Evolutionary conservation across 2,329 filamentous ascomycete genomes (phyloP).

Genomic region (Monosporascus ibericus): DNA sequence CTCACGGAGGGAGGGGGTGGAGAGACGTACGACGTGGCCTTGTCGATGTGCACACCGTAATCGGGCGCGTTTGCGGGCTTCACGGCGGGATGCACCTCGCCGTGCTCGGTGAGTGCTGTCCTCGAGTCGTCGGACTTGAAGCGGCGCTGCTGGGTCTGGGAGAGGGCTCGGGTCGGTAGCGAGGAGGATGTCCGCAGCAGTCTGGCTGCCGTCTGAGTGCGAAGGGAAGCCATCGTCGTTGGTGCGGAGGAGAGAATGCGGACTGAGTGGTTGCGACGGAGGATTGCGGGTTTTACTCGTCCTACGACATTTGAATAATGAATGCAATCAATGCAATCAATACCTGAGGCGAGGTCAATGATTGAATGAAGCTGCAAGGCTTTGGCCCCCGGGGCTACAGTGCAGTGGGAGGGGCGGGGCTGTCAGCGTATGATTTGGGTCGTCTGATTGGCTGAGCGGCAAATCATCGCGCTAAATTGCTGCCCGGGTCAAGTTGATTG

Average conservation of each 20-base stretch:
- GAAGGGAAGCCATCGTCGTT: conserved; percentile 60
- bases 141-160: conserved; percentile 37
- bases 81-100: conserved; percentile 28
- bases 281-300: background rate
- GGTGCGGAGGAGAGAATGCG: background rate
- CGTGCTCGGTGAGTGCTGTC: conserved; percentile 35
- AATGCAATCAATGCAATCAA: too few species aligned
- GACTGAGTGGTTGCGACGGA: background rate
- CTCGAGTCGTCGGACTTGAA: conserved; percentile 34
- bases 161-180: conserved; percentile 29
- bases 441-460: conserved; percentile 37
- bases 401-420: background rate
- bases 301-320: too few species aligned
- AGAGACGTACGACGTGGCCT: conserved; percentile 74
- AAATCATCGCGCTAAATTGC: conserved; percentile 36
- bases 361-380: too few species aligned
- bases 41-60: conserved; percentile 75
- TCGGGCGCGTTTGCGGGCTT: conserved; percentile 63
- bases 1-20: background rate
- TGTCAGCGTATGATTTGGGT: conserved; percentile 2
- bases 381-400: too few species aligned
- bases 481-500: conserved; percentile 13
- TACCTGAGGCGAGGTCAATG: too few species aligned
- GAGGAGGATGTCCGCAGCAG: conserved; percentile 43
- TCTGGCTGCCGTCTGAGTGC: conserved; percentile 46